These are phyloP conservation scores for Misopates orontium DNA, from an alignment of 257 asterid genomes.

Conservation along the genomic window DNA sequence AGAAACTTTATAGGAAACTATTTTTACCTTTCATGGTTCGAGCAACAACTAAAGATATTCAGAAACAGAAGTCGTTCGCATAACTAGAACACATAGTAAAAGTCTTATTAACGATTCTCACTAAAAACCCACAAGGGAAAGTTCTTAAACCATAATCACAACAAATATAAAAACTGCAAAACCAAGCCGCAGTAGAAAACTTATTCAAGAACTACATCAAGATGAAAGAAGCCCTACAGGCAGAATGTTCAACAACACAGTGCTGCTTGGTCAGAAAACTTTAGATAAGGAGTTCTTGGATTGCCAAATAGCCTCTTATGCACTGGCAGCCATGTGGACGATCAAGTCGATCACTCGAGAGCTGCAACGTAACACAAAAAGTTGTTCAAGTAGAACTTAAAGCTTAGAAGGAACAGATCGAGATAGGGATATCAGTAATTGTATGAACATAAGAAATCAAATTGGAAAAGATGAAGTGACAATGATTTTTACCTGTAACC, in stretches of 20 bases:
- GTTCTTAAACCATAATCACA: not conserved
- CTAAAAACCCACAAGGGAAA: constrained; percentile 17
- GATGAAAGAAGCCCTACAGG: not conserved
- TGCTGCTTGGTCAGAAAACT: not conserved
- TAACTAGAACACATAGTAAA: no score
- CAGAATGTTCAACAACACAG: not conserved
- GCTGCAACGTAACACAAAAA: constrained; percentile 40
- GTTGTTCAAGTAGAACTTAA: not conserved
- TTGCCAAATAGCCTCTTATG: constrained; percentile 20
- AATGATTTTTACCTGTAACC: constrained; percentile 52
- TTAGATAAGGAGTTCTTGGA: not conserved
- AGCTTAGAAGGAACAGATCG: not conserved
- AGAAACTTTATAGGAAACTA: no score
- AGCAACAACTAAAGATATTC: no score
- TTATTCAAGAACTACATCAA: constrained; percentile 4
- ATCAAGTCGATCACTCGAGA: constrained; percentile 69
- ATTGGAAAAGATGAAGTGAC: not conserved
- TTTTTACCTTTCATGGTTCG: no score
- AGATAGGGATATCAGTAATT: not conserved
- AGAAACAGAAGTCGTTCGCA: no score
- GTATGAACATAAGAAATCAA: not conserved
- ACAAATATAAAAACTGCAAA: constrained; percentile 7
- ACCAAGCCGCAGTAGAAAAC: constrained; percentile 7
- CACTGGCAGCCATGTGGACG: constrained; percentile 60
- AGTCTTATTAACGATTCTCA: not conserved